Evolutionary conservation across 2,329 filamentous ascomycete genomes (phyloP).

Genomic region (Sporothrix phasma): DNA sequence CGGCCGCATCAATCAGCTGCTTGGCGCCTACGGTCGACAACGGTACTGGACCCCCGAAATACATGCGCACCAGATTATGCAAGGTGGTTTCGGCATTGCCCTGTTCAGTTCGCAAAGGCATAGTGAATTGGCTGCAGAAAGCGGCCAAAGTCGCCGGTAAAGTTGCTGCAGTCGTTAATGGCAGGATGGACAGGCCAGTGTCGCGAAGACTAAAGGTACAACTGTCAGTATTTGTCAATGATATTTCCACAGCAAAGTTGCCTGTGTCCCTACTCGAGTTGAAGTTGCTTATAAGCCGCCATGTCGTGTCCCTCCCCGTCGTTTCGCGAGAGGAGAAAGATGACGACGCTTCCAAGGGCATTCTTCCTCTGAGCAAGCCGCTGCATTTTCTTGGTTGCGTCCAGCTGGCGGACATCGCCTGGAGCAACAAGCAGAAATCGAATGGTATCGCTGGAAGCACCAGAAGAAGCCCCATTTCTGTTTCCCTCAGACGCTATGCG

Average conservation of each 20-base stretch:
- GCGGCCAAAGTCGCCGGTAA: constrained; percentile 31
- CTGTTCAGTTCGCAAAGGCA: background rate
- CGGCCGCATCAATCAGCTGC: background rate
- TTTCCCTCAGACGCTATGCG: constrained; percentile 21
- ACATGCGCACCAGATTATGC: background rate
- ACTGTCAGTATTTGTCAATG: background rate
- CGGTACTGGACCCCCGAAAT: background rate
- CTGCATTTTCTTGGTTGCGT: constrained; percentile 28
- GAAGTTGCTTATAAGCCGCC: constrained; percentile 28
- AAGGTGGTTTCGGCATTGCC: background rate
- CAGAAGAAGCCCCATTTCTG: background rate
- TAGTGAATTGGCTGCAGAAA: constrained; percentile 27
- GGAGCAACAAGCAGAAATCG: constrained; percentile 34
- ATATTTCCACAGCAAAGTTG: too few relatives aligned
- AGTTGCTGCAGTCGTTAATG: constrained; percentile 28
- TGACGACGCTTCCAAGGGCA: constrained; percentile 25
- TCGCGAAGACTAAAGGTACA: constrained; percentile 26
- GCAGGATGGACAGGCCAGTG: constrained; percentile 33
- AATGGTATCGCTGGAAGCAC: constrained; percentile 21
- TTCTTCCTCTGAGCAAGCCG: constrained; percentile 24
- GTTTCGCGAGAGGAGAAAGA: constrained; percentile 32
- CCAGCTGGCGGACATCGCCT: constrained; percentile 26
- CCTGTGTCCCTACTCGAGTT: constrained; percentile 31
- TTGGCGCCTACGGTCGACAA: background rate
- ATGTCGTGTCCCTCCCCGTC: constrained; percentile 20